Conservation (phyloP, 345 rosid genomes). For the Toxicodendron radicans region DNA sequence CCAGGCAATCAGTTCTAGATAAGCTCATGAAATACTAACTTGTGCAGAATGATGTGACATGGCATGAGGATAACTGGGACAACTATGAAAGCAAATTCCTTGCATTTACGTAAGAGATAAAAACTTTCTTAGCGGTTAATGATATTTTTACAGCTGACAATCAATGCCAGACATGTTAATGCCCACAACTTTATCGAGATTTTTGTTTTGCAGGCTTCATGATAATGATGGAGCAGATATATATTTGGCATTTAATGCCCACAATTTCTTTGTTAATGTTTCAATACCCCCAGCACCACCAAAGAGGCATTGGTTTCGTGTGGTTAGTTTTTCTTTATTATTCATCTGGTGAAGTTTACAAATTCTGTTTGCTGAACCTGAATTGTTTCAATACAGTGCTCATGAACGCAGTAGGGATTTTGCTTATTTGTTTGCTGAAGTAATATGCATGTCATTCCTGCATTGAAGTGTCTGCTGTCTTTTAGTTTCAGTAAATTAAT, state of each 20-base stretch:
- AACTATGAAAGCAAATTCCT: conserved; percentile 87
- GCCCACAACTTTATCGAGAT: neutral
- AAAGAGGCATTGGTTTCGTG: conserved; percentile 69
- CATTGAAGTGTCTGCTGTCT: neutral
- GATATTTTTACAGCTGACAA: neutral
- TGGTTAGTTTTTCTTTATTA: conserved; percentile 52
- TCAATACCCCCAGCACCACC: conserved; percentile 61
- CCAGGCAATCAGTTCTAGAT: neutral
- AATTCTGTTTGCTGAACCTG: neutral
- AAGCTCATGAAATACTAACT: conserved; percentile 20
- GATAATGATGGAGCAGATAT: conserved; percentile 54
- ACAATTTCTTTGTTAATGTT: conserved; percentile 59
- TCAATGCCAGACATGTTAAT: neutral
- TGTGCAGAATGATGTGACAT: conserved; percentile 70
- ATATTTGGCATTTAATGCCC: conserved; percentile 82
- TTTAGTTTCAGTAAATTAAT: neutral
- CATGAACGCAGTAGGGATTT: neutral
- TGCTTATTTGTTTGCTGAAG: neutral
- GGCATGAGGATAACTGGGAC: conserved; percentile 96
- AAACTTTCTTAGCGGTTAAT: neutral
- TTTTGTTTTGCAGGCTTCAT: conserved; percentile 61
- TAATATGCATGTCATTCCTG: neutral
- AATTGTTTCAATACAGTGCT: neutral
- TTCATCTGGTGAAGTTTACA: neutral
- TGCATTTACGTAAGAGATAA: conserved; percentile 79